Evolutionary conservation across 768 basidiomycete genomes (phyloP).

Genomic region (Suillus hirtellus): DNA sequence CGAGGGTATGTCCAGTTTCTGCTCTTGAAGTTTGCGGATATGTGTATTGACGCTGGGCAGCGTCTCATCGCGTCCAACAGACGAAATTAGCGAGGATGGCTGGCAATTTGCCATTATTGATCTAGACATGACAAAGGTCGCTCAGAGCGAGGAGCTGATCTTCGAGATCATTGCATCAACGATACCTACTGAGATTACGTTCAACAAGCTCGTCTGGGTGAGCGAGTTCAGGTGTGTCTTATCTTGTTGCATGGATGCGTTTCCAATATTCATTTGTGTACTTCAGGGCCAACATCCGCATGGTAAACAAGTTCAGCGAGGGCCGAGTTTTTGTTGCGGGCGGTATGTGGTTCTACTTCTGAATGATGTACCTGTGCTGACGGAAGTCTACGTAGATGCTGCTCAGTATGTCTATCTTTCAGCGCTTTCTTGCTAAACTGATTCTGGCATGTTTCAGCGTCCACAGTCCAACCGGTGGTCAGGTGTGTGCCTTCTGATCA

Average conservation of each 20-base stretch:
- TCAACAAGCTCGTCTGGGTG: conserved; percentile 27
- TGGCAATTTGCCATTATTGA: conserved; percentile 17
- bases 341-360: conserved; percentile 2
- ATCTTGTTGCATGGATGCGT: background rate
- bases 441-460: background rate
- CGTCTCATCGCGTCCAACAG: conserved; percentile 17
- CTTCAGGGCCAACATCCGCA: background rate
- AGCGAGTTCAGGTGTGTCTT: conserved; percentile 31
- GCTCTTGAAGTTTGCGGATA: background rate
- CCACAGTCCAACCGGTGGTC: conserved; percentile 1
- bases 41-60: conserved; percentile 6
- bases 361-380: background rate
- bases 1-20: background rate
- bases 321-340: background rate
- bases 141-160: conserved; percentile 27
- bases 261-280: background rate
- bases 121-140: conserved; percentile 18
- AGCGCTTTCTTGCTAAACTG: background rate
- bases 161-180: conserved; percentile 27
- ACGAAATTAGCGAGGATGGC: conserved; percentile 26
- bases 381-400: background rate
- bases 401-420: background rate
- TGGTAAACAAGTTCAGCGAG: background rate
- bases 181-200: conserved; percentile 23
- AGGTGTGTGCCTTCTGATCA: background rate